Base-by-base conservation (phyloP, 495 filamentous ascomycete species). In the Neurospora sublineolata region DNA sequence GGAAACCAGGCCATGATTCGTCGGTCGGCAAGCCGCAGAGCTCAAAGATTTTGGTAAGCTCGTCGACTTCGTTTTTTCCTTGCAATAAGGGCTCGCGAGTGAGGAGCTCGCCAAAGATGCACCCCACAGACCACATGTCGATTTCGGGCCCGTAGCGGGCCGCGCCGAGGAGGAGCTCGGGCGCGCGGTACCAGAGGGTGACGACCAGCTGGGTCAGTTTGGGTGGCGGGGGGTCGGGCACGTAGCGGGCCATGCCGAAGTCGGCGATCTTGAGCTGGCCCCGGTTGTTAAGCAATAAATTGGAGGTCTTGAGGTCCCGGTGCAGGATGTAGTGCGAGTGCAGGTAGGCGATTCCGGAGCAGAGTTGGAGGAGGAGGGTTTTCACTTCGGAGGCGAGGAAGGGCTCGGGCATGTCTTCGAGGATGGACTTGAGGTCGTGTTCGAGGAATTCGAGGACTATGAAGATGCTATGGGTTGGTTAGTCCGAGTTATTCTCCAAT, bases 361-460 rank as follows among this genome's bases (percentile, higher is more conserved):
- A 82, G 46, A 99, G 89, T 77, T 99, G 95, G 1, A 88, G 83
- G 10, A 98, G 86, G 3, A 99, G 86, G 0, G 93, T 94, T 81
- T 99, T 99, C 77, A 91, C 89, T 79, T 99, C 95, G 39, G 94
- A 97, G 16, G 92, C 90, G 68, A 96, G 86, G 82, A 99, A 99
- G 0, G 94, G 94, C 76, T 97, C 93, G 68, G 89, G 86, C 93
- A 97, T 97, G 77, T 94, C 92, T 75, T 96, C 92, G 72, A 94
- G 91, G 71, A 99, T 87, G 71, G 92, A 92, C 83, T 97, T 97
- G 72, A 99, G 91, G 80, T 99, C 95, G 84, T 99, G 95, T 84
- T 97, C 94, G 78, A 97, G 85, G 83, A 98, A 99, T 80, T 97
- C 94, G 88, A 99, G 94, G 71, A 99, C 95, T 68, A 99, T 89